Evolutionary conservation across 1,284 basidiomycete genomes (phyloP), one percentile per base, ranked within the genome.

Genomic region (Porodaedalea pini): DNA sequence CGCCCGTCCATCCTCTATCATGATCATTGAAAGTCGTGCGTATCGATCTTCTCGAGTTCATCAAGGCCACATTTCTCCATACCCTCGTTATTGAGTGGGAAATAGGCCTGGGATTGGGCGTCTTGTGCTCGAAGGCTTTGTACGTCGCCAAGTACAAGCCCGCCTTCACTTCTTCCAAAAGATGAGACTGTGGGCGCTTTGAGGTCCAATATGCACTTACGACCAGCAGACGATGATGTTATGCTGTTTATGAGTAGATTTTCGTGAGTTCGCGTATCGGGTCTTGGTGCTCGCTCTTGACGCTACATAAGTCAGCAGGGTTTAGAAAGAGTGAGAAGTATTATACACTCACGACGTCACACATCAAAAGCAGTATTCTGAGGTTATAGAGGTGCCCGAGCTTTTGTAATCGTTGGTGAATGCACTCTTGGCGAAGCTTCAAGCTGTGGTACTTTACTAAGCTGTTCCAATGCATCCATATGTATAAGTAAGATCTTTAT

Each of bases 371-470:
- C n/a, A 99, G 75, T 43, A 99, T 82, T 40, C 97, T 78, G 1
- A 98, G 78, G 53, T 83, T 90, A 69, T 93, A 99, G 11, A 85
- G 82, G 40, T 81, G 81, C 2, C 86, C 87, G 15, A 99, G 82
- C 64, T 88, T 89, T 66, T 92, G 86, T 59, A 99, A 94, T 2
- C 97, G 86, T 44, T 82, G 81, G 68, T 94, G 90, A 60, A 99
- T 88, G 69, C 99, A 99, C 71, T 99, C 97, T 3, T 97, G 97
- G 70, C 99, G 97, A 15, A 99, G 79, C 25, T n/a, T n/a, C n/a
- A n/a, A n/a, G n/a, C 95, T 89, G 67, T 99, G 95, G 65, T 99
- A 99, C 64, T 88, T 90, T 59, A 99, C n/a, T n/a, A n/a, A n/a
- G n/a, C n/a, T n/a, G n/a, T n/a, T n/a, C n/a, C n/a, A n/a, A n/a